Evolutionary conservation across 2,329 filamentous ascomycete species (phyloP).

Genomic region (Fusarium verticillioides): DNA sequence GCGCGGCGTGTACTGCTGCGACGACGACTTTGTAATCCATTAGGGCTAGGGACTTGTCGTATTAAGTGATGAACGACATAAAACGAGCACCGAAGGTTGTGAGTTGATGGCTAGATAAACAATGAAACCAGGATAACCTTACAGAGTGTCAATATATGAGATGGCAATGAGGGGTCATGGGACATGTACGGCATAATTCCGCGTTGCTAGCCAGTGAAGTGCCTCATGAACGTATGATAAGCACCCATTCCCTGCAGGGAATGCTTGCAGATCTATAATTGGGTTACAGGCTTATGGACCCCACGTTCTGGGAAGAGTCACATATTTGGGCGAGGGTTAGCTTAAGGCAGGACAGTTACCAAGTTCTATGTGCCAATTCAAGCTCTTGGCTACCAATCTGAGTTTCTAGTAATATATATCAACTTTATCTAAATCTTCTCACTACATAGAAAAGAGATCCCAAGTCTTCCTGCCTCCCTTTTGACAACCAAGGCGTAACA

Average conservation of each 20-base stretch:
- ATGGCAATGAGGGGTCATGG: neutral
- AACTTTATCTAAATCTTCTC: neutral
- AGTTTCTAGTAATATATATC: rapidly evolving
- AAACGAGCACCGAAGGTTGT: no score
- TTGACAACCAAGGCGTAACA: neutral
- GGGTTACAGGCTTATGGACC: neutral
- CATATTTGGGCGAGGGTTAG: rapidly evolving
- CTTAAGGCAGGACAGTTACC: no score
- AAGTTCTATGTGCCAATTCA: no score
- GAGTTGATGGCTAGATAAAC: neutral
- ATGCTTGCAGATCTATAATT: neutral
- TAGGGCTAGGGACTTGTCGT: no score
- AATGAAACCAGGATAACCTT: neutral
- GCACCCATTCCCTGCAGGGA: neutral
- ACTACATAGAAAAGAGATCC: neutral
- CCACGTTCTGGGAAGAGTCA: neutral
- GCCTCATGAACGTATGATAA: neutral
- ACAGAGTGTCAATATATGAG: no score
- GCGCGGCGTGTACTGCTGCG: neutral
- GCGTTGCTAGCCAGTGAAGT: neutral
- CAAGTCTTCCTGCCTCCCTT: neutral
- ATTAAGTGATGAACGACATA: no score
- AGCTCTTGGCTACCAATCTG: neutral
- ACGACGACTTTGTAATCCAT: neutral
- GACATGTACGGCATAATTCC: neutral